Conservation (phyloP, 331 rosid species). For the Quercus tomentella region DNA sequence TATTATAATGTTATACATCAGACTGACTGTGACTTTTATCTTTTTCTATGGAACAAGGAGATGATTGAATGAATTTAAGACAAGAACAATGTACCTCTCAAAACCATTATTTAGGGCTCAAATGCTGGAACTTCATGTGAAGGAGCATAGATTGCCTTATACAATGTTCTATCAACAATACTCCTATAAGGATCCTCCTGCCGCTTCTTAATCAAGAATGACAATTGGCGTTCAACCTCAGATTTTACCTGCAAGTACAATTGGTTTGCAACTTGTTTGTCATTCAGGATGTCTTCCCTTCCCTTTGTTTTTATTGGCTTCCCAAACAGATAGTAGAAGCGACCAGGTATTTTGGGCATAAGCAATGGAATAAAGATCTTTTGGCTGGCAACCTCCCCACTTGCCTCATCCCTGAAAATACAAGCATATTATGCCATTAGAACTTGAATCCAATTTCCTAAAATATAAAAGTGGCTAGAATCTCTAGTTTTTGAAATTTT, state of each 20-base stretch:
- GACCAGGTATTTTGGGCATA: conserved; percentile 78
- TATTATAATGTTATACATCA: not conserved
- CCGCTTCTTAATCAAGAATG: conserved; percentile 75
- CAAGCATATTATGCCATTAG: not conserved
- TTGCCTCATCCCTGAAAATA: conserved; percentile 43
- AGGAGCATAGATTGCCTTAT: conserved; percentile 38
- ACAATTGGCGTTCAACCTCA: conserved; percentile 47
- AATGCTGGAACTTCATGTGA: conserved; percentile 59
- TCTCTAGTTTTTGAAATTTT: not conserved
- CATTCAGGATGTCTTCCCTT: conserved; percentile 51
- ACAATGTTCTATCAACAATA: conserved; percentile 53
- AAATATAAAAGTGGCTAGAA: not conserved
- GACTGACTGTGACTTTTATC: not conserved
- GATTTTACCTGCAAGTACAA: conserved; percentile 72
- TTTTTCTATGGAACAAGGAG: not conserved
- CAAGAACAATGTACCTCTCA: conserved; percentile 9
- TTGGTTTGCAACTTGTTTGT: conserved; percentile 61
- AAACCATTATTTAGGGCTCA: conserved; percentile 45
- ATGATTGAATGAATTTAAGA: not conserved
- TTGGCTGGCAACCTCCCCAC: conserved; percentile 59
- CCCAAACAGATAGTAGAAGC: conserved; percentile 75
- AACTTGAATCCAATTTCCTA: not conserved
- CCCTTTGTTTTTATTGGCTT: conserved; percentile 78
- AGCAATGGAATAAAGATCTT: conserved; percentile 30
- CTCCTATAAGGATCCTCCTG: conserved; percentile 87